Conservation (phyloP, 352 stramenopile species). For the Phytophthora lateralis region DNA sequence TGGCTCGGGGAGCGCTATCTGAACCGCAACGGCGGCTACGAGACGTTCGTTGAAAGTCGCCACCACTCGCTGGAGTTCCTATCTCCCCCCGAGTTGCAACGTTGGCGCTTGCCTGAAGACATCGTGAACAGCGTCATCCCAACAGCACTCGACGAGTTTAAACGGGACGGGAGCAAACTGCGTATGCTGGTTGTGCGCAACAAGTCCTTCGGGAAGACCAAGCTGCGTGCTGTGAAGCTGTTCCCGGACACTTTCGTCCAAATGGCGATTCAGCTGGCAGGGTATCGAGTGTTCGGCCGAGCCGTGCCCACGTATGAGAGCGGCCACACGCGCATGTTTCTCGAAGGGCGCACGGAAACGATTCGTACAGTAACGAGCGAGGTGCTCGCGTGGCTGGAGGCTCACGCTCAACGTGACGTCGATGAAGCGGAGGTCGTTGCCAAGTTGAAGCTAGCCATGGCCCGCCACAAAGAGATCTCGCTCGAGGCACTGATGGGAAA, state of each 20-base stretch:
- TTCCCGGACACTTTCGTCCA: constrained; percentile 95
- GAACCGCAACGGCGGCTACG: constrained; percentile 59
- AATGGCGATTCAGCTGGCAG: constrained; percentile 93
- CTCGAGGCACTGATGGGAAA: constrained; percentile 65
- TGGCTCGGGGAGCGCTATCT: constrained; percentile 71
- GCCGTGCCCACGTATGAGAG: constrained; percentile 95
- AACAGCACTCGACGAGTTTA: constrained; percentile 62
- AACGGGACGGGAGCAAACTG: constrained; percentile 70
- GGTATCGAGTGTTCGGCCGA: constrained; percentile 88
- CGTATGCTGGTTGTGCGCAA: constrained; percentile 84
- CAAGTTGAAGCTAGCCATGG: constrained; percentile 81
- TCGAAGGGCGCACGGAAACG: constrained; percentile 92
- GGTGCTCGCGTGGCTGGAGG: constrained; percentile 81
- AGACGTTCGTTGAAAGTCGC: constrained; percentile 70
- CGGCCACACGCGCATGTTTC: constrained; percentile 92
- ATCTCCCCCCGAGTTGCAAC: constrained; percentile 58
- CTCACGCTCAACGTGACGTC: constrained; percentile 38
- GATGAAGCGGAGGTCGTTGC: constrained; percentile 45
- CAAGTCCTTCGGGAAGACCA: constrained; percentile 80
- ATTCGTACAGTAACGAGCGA: constrained; percentile 81
- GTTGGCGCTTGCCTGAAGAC: constrained; percentile 51
- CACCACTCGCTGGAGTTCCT: constrained; percentile 60
- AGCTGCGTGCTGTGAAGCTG: constrained; percentile 78
- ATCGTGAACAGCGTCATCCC: constrained; percentile 45
- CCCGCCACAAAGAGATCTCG: constrained; percentile 89